Evolutionary conservation across 164 flowering plant species (phyloP).

Genomic region (Nelumbo lutea): DNA sequence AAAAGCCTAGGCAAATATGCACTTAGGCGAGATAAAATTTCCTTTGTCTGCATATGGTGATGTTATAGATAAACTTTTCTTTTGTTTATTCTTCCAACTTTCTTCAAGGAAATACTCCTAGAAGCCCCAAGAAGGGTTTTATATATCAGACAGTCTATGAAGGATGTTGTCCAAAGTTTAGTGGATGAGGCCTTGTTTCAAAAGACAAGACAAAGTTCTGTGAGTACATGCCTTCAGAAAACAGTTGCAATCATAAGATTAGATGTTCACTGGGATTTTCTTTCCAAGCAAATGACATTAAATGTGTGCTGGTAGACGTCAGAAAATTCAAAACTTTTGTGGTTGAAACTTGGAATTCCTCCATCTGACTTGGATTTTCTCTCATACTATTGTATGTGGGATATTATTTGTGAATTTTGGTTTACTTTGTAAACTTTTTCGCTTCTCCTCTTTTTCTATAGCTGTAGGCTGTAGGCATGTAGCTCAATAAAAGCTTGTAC

Average conservation of each 20-base stretch:
- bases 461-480: background rate
- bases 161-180: constrained; percentile 92
- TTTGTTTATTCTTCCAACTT: too few relatives aligned
- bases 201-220: constrained; percentile 94
- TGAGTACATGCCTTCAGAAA: constrained; percentile 31
- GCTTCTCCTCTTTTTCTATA: background rate
- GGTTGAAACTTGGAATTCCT: background rate
- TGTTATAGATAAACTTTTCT: too few relatives aligned
- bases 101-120: too few relatives aligned
- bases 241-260: background rate
- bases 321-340: too few relatives aligned
- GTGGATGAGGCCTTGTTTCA: constrained; percentile 96
- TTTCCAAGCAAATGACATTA: background rate
- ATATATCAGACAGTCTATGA: constrained; percentile 76
- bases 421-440: constrained; percentile 83
- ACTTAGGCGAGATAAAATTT: too few relatives aligned
- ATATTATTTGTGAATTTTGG: constrained; percentile 38
- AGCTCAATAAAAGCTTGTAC: background rate
- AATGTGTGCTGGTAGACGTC: background rate
- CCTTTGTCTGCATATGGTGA: too few relatives aligned
- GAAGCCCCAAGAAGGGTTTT: constrained; percentile 90
- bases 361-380: background rate
- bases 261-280: too few relatives aligned
- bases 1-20: too few relatives aligned
- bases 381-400: background rate